A percentile compares a stretch with the other conserved stretches of the same genome.
phyloP scores from a whole-genome alignment of 495 filamentous ascomycete genomes.

The Saxophila tyrrhenica region DNA sequence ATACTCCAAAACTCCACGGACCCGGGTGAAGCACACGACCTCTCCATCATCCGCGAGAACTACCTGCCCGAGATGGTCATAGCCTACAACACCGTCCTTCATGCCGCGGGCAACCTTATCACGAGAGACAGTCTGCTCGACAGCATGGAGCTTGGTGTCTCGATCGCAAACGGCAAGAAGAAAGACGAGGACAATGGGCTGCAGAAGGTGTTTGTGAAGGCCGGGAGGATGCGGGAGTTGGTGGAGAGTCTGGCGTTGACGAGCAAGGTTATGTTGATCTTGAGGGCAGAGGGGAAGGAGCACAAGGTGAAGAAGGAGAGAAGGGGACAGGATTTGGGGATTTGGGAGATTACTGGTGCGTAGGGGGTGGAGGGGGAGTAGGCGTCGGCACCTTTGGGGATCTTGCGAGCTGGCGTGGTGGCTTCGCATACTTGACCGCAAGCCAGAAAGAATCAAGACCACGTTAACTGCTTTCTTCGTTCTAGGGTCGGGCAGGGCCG shows the following conservation, averaged over 20 bases:
- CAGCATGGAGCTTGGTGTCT: conserved; percentile 64
- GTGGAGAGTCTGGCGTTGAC: conserved; percentile 60
- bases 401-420: no score
- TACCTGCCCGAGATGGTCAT: conserved; percentile 76
- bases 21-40: conserved; percentile 12
- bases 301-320: conserved; percentile 31
- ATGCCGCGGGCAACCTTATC: conserved; percentile 53
- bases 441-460: neutral
- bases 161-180: conserved; percentile 46
- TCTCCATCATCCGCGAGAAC: conserved; percentile 47
- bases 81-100: conserved; percentile 63
- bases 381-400: no score
- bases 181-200: conserved; percentile 35
- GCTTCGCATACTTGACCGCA: no score
- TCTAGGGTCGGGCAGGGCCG: neutral
- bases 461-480: neutral
- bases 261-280: conserved; percentile 61
- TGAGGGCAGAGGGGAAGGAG: conserved; percentile 40
- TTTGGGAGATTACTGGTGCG: conserved; percentile 22
- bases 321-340: conserved; percentile 9
- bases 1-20: conserved; percentile 3
- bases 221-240: conserved; percentile 64
- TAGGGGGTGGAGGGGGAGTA: no score
- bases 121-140: conserved; percentile 55
- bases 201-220: conserved; percentile 50